Conservation (phyloP, 257 asterid genomes). For the Scutellaria galericulata region DNA sequence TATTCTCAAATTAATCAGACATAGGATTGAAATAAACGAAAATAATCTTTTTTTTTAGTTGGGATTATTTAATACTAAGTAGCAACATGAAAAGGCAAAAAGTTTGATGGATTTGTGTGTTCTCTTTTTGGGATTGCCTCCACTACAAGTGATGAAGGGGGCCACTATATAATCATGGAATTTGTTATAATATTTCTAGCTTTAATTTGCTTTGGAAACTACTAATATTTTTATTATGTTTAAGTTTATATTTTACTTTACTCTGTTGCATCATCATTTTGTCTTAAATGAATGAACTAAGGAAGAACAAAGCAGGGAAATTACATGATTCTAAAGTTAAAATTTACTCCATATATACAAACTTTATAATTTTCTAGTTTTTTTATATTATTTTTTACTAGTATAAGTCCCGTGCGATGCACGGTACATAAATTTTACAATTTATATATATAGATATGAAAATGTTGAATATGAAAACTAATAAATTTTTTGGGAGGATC, state of each 20-base stretch:
- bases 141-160: slow-evolving; percentile 36
- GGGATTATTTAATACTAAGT: too few species aligned
- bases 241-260: neutral
- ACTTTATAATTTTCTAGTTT: too few species aligned
- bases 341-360: neutral
- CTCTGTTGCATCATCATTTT: slow-evolving; percentile 28
- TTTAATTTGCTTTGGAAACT: slow-evolving; percentile 11
- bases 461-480: too few species aligned
- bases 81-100: neutral
- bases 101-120: slow-evolving; percentile 26
- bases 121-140: slow-evolving; percentile 29
- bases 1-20: too few species aligned
- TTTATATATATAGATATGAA: too few species aligned
- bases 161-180: slow-evolving; percentile 32
- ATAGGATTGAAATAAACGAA: too few species aligned
- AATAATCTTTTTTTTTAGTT: neutral
- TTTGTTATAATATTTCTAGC: slow-evolving; percentile 27
- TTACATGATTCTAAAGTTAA: neutral
- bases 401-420: too few species aligned
- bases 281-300: slow-evolving; percentile 21
- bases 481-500: too few species aligned
- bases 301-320: neutral
- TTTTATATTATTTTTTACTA: too few species aligned
- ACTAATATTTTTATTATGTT: neutral
- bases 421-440: too few species aligned